Conservation (phyloP, 345 rosid species). For the Boechera divaricarpa region DNA sequence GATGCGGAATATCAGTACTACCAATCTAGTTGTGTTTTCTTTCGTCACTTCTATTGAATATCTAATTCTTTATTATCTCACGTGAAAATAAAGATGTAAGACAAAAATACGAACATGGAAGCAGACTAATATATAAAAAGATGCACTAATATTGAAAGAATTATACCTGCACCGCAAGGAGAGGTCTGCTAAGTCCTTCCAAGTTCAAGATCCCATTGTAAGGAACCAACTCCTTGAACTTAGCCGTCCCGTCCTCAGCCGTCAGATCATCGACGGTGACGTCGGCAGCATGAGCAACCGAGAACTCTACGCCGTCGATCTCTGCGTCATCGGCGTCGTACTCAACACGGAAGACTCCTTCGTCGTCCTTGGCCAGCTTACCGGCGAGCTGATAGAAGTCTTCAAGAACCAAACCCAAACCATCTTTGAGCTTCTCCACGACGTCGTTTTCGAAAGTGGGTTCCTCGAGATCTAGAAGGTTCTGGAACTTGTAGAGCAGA, state of each 20-base stretch:
- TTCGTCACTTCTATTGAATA: not conserved
- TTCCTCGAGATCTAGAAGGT: constrained; percentile 38
- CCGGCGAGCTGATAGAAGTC: constrained; percentile 89
- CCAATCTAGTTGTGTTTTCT: not conserved
- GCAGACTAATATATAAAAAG: not conserved
- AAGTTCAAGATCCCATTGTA: constrained; percentile 70
- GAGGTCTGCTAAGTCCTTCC: constrained; percentile 75
- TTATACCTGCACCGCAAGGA: constrained; percentile 76
- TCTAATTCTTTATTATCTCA: not conserved
- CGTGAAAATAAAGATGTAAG: not conserved
- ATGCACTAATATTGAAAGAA: not conserved
- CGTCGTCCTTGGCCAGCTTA: constrained; percentile 78
- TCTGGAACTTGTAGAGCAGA: constrained; percentile 61
- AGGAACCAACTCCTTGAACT: constrained; percentile 74
- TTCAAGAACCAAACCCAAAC: constrained; percentile 64
- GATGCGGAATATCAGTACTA: not conserved
- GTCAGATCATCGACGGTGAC: constrained; percentile 69
- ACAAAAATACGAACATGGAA: not conserved
- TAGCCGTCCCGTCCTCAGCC: constrained; percentile 60
- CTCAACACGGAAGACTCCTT: constrained; percentile 77
- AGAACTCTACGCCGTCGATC: constrained; percentile 80
- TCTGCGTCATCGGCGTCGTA: constrained; percentile 61
- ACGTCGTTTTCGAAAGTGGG: constrained; percentile 38
- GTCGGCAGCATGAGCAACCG: constrained; percentile 62
- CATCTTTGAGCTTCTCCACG: constrained; percentile 81